Evolutionary conservation across 257 asterid species (phyloP).

Genomic region (Solanum pimpinellifolium): DNA sequence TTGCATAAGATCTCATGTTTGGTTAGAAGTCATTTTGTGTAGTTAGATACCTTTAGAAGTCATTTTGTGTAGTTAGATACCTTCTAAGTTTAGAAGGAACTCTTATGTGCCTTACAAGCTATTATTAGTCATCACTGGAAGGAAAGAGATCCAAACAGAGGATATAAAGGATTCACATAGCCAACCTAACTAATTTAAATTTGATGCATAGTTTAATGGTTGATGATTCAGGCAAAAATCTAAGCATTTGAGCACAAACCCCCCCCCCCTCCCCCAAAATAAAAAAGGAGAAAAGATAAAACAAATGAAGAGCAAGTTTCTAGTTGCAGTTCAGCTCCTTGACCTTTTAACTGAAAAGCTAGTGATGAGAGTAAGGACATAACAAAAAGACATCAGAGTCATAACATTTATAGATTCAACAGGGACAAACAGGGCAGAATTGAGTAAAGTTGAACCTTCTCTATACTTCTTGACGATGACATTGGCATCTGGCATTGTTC

Average conservation of each 20-base stretch:
- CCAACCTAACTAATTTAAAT: neutral
- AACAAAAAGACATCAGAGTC: neutral
- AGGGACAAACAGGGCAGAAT: neutral
- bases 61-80: neutral
- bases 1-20: neutral
- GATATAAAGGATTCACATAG: neutral
- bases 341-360: neutral
- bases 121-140: neutral
- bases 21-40: neutral
- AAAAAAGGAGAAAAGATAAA: neutral
- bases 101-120: neutral
- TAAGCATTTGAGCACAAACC: neutral
- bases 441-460: conserved; percentile 51
- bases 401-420: neutral
- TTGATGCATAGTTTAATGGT: neutral
- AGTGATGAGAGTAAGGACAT: neutral
- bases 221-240: neutral
- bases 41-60: neutral
- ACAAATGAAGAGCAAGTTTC: neutral
- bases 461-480: conserved; percentile 78
- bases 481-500: conserved; percentile 99
- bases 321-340: neutral
- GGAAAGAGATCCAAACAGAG: neutral
- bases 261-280: neutral
- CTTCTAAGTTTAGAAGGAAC: neutral